Evolutionary conservation across 2,329 filamentous ascomycete genomes (phyloP).

Genomic region (Thelonectria discophora): DNA sequence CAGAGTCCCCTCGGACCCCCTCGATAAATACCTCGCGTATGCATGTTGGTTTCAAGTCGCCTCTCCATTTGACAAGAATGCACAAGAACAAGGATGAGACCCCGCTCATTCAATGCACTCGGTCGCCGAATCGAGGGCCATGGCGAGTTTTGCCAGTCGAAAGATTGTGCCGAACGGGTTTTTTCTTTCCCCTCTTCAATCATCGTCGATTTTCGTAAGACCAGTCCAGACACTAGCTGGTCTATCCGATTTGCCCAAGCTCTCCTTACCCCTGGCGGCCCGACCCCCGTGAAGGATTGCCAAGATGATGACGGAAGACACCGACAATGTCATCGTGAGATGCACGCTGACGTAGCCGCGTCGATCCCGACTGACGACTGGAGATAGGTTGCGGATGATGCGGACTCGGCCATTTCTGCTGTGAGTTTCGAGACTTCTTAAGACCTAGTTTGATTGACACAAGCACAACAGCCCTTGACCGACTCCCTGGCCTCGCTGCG

Average conservation of each 20-base stretch:
- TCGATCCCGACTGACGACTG: background rate
- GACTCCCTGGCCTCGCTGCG: constrained; percentile 16
- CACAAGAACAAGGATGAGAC: background rate
- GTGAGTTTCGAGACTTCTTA: background rate
- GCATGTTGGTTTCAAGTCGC: background rate
- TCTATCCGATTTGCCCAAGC: background rate
- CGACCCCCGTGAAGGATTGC: background rate
- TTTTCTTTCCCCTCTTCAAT: background rate
- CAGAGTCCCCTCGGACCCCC: no score
- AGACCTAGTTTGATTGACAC: background rate
- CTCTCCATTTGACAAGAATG: background rate
- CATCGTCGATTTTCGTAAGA: background rate
- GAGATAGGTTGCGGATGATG: background rate
- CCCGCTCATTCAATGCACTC: background rate
- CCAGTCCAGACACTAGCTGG: background rate
- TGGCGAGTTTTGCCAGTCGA: background rate
- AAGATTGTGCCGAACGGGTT: background rate
- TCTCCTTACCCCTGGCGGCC: no score
- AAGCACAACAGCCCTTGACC: background rate
- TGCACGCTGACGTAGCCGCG: background rate
- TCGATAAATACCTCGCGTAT: background rate
- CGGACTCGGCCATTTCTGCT: background rate
- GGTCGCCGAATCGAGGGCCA: background rate
- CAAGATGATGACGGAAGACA: background rate
- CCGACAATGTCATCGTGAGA: background rate